A percentile compares a stretch with the other conserved stretches of the same genome.
These are phyloP conservation scores for Emmonsia crescens DNA, from an alignment of 2,329 filamentous ascomycete genomes.

Conservation along the genomic window DNA sequence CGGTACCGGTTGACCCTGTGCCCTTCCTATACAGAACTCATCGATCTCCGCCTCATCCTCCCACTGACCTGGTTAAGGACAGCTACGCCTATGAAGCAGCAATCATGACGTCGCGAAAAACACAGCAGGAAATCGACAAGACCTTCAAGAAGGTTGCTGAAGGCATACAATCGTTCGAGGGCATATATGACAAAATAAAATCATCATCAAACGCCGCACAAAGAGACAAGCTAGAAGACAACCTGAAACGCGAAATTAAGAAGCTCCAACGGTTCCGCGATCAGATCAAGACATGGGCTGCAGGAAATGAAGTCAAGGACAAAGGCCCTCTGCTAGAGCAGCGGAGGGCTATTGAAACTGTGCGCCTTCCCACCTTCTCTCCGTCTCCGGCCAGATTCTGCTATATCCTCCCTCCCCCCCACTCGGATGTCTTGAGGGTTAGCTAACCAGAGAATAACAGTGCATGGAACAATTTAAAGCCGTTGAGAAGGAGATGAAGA, in stretches of 20 bases:
- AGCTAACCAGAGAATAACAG: slow-evolving; percentile 19
- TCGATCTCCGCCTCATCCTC: neutral
- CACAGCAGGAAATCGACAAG: slow-evolving; percentile 97
- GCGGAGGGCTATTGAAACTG: slow-evolving; percentile 93
- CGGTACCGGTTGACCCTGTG: neutral
- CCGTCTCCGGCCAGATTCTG: neutral
- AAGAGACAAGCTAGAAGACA: slow-evolving; percentile 96
- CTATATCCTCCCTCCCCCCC: slow-evolving; percentile 1
- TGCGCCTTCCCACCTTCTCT: slow-evolving; percentile 27
- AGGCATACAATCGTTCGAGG: slow-evolving; percentile 83
- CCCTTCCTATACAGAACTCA: neutral
- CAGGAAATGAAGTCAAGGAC: slow-evolving; percentile 98
- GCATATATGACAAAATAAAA: slow-evolving; percentile 96
- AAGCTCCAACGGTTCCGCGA: slow-evolving; percentile 95
- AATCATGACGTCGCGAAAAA: slow-evolving; percentile 86
- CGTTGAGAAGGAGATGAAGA: slow-evolving; percentile 99
- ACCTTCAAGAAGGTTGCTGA: slow-evolving; percentile 98
- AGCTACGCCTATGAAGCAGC: slow-evolving; percentile 14
- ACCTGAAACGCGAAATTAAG: slow-evolving; percentile 98
- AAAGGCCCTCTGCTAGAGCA: slow-evolving; percentile 91
- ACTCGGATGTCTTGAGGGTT: slow-evolving; percentile 2
- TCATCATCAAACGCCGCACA: slow-evolving; percentile 85
- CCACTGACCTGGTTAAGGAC: neutral
- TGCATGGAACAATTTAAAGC: slow-evolving; percentile 98
- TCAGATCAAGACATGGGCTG: slow-evolving; percentile 99